Evolutionary conservation across 1,139 yeast species (phyloP).

Genomic region (Keqinozyma sinolaborantium): DNA sequence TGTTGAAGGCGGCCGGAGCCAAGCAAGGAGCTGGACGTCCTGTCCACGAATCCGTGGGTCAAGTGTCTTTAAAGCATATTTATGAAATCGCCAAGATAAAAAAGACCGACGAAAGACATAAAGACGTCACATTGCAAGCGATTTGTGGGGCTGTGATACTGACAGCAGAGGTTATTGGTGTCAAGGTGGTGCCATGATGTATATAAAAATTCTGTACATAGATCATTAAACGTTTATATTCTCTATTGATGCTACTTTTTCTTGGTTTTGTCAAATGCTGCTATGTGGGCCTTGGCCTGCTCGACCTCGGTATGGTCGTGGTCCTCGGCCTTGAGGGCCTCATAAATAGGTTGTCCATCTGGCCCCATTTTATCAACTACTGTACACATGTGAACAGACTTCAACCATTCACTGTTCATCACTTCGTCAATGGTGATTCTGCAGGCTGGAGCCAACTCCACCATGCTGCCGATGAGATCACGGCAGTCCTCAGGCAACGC

Average conservation of each 20-base stretch:
- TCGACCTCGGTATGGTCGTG: slow-evolving; percentile 88
- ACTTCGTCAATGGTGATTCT: slow-evolving; percentile 83
- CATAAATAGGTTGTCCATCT: slow-evolving; percentile 32
- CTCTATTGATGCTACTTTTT: slow-evolving; percentile 30
- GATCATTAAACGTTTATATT: slow-evolving; percentile 1
- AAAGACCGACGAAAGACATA: slow-evolving; percentile 80
- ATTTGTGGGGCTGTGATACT: slow-evolving; percentile 82
- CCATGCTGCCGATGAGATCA: slow-evolving; percentile 66
- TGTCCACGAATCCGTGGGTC: slow-evolving; percentile 54
- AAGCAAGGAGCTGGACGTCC: slow-evolving; percentile 73
- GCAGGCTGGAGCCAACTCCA: slow-evolving; percentile 79
- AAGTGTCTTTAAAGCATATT: slow-evolving; percentile 79
- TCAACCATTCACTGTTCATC: slow-evolving; percentile 75
- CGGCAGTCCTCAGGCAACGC: slow-evolving; percentile 73
- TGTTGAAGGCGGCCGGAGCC: slow-evolving; percentile 81
- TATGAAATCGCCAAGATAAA: slow-evolving; percentile 95
- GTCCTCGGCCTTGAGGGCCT: slow-evolving; percentile 41
- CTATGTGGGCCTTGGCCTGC: slow-evolving; percentile 93
- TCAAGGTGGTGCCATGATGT: slow-evolving; percentile 65
- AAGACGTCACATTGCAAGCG: slow-evolving; percentile 64
- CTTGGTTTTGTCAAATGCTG: slow-evolving; percentile 80
- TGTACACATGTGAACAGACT: slow-evolving; percentile 62
- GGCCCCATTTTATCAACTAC: slow-evolving; percentile 38
- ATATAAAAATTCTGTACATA: slow-evolving; percentile 5
- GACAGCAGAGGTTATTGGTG: slow-evolving; percentile 86